Evolutionary conservation across 2,329 filamentous ascomycete species (phyloP), one percentile per base, ranked within the genome.

Genomic region (Microascus cirrosus): DNA sequence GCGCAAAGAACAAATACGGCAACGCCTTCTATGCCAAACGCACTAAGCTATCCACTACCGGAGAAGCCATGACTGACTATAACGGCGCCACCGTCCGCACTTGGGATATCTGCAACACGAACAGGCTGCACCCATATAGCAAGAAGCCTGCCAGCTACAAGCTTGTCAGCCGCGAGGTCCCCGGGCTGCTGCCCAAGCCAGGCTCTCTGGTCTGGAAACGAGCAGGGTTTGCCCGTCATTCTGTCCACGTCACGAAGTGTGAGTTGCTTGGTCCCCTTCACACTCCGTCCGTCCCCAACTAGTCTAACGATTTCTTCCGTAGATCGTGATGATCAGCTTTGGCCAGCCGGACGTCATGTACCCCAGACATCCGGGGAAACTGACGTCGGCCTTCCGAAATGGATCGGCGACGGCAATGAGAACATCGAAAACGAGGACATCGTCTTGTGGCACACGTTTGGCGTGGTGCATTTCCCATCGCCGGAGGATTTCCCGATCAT

Each of bases 401-500:
- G 45, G 45, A 24, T 50, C n/a, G 45, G 45, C 8, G 45, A 50
- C 45, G 45, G 45, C 20, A 50, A 24, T 2, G 20, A 50, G 12
- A 50, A 12, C 22, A 84, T 95, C 63, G 87, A 88, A 58, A 87
- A 96, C 75, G 89, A 85, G 1, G 89, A 96, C 68, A 75, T 96
- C 34, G 91, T 96, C 1, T 80, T 96, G n/a, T 96, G 91, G 91
- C 91, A 96, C 73, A 95, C 90, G 0, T 96, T 96, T 66, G 92
- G 92, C 39, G 78, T 96, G 36, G 93, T 87, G 0, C 92, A 96
- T 69, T 93, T 96, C 76, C 91, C 92, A 0, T 77, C 88, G 0
- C 90, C 91, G 0, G 92, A 96, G 68, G 92, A 96, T 71, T 96
- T 90, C 75, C 92, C 92, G 35, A 79, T 96, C 64, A 96, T 96